Conservation (phyloP, 768 basidiomycete species). For the Russula sp. region DNA sequence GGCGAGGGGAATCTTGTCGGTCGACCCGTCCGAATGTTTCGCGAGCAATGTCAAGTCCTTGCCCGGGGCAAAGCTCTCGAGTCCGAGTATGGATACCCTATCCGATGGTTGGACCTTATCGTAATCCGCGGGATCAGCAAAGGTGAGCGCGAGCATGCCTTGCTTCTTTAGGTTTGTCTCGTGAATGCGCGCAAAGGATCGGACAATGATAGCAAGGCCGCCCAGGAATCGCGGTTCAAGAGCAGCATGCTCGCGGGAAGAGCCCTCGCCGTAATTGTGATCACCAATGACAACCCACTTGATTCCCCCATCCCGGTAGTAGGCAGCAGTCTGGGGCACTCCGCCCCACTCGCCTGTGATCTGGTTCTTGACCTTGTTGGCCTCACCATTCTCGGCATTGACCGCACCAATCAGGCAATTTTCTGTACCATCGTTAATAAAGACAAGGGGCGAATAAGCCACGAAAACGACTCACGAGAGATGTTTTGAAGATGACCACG, state of each 20-base stretch:
- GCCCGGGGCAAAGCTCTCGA: constrained; percentile 85
- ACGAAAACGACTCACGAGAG: constrained; percentile 55
- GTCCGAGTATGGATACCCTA: constrained; percentile 82
- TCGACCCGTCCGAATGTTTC: constrained; percentile 78
- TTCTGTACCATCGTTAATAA: constrained; percentile 39
- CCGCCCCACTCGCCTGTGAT: constrained; percentile 77
- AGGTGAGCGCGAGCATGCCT: constrained; percentile 95
- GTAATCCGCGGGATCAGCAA: constrained; percentile 88
- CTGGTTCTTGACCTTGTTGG: constrained; percentile 93
- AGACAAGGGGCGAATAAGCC: constrained; percentile 10
- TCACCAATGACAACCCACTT: constrained; percentile 98
- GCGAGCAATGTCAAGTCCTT: constrained; percentile 80
- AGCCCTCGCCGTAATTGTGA: constrained; percentile 96
- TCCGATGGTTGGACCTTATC: constrained; percentile 86
- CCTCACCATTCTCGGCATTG: constrained; percentile 91
- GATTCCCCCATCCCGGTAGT: constrained; percentile 84
- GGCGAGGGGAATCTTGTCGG: constrained; percentile 72
- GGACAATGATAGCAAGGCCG: constrained; percentile 91
- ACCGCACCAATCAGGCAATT: constrained; percentile 98
- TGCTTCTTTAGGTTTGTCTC: constrained; percentile 99
- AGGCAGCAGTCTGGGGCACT: constrained; percentile 80
- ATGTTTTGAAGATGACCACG: constrained; percentile 99
- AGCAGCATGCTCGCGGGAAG: constrained; percentile 96
- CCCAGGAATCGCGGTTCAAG: constrained; percentile 94
- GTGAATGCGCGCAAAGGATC: constrained; percentile 97